These are phyloP conservation scores for Pilobolus umbonatus DNA, from an alignment of 192 early-diverging fungal species.

Conservation along the genomic window DNA sequence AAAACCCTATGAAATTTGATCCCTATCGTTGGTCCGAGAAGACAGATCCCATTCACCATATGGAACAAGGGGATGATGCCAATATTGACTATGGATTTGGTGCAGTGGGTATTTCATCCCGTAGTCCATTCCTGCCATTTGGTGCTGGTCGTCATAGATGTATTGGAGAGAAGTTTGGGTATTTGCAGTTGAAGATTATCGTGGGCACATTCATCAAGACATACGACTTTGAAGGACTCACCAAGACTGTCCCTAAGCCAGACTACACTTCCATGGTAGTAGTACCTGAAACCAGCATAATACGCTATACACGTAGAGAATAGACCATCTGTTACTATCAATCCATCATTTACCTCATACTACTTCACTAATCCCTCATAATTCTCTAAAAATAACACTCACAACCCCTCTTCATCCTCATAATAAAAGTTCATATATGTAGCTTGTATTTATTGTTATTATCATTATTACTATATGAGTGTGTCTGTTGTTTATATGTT, in stretches of 20 bases:
- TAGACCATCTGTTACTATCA: neutral
- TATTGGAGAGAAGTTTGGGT: conserved; percentile 96
- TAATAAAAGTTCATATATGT: too few relatives aligned
- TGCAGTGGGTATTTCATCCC: conserved; percentile 59
- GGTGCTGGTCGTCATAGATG: conserved; percentile 96
- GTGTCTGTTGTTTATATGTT: too few relatives aligned
- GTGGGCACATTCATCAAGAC: conserved; percentile 75
- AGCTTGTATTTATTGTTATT: too few relatives aligned
- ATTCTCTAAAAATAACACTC: too few relatives aligned
- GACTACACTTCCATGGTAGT: conserved; percentile 93
- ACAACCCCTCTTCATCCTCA: too few relatives aligned
- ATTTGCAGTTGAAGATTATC: conserved; percentile 92
- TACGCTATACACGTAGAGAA: conserved; percentile 42
- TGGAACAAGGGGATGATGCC: conserved; percentile 42
- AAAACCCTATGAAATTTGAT: conserved; percentile 74
- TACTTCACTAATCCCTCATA: too few relatives aligned
- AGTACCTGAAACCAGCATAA: conserved; percentile 63
- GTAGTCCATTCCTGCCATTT: conserved; percentile 88
- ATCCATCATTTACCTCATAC: too few relatives aligned
- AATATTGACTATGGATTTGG: conserved; percentile 76
- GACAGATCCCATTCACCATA: conserved; percentile 50
- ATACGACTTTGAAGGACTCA: conserved; percentile 61
- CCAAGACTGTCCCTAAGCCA: conserved; percentile 66
- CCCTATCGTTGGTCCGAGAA: conserved; percentile 71
- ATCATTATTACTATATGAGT: too few relatives aligned